A percentile compares a stretch with the other conserved stretches of the same genome.
phyloP scores from a whole-genome alignment of 768 basidiomycete genomes.

The Xerocomellus dryophilus region DNA sequence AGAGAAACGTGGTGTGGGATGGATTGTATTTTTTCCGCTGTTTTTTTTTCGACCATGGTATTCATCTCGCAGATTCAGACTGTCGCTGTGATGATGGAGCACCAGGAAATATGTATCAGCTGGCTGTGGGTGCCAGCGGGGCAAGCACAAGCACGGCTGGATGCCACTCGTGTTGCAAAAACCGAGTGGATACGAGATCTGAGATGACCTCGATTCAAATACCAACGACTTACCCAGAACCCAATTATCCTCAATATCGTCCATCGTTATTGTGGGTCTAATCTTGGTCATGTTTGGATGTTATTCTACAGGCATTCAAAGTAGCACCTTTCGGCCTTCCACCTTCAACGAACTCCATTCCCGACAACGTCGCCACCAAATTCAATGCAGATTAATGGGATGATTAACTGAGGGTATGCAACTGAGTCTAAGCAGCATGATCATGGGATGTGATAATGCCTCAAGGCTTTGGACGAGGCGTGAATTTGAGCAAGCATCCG shows the following conservation, averaged over 20 bases:
- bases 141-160: too few relatives aligned
- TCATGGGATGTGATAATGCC: not conserved
- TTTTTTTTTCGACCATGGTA: too few relatives aligned
- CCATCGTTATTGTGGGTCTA: not conserved
- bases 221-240: not conserved
- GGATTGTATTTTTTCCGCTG: too few relatives aligned
- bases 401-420: conserved; percentile 15
- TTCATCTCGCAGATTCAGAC: too few relatives aligned
- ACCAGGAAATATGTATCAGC: too few relatives aligned
- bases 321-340: not conserved
- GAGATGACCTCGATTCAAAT: not conserved
- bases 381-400: conserved; percentile 15
- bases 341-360: not conserved
- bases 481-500: conserved; percentile 77
- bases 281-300: not conserved
- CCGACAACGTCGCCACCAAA: not conserved
- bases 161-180: too few relatives aligned
- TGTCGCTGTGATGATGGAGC: too few relatives aligned
- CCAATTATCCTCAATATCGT: not conserved
- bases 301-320: not conserved
- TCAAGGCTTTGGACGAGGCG: conserved; percentile 47
- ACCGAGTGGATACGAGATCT: too few relatives aligned
- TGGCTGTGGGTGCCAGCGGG: too few relatives aligned
- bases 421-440: not conserved
- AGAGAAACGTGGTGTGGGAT: too few relatives aligned